Base-by-base conservation (phyloP, 148 eudicot genomes). In the Nyssa sinensis region DNA sequence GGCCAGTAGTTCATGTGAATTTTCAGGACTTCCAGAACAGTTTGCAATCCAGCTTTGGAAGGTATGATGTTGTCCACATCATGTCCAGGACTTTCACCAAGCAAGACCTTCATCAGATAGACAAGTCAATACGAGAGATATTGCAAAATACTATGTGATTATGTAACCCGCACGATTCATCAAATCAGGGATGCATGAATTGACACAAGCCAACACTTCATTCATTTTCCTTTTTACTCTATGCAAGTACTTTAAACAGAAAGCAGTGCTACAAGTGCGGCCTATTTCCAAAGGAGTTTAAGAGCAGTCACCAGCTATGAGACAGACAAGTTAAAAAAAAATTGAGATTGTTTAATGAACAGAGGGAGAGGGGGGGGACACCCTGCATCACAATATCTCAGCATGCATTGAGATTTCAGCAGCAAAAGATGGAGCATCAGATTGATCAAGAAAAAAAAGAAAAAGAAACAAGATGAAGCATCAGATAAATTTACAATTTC, bases 1-100 rank as follows among this genome's bases (percentile, higher is more conserved):
- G 96, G 87, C 98, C 98, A 94, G 81, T 80, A 90, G 71, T 75
- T 82, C 77, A 64, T 82, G 75, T 94, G 98, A 76, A 92, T 88
- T 79, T 83, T 85, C 75, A 88, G 35, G 28, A 92, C 98, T 66
- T 92, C 91, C 59, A 90, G 71, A 73, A 92, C 86, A 73, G 96
- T 81, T 58, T 79, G 81, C 77, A 92, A 59, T 69, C 98, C 95
- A 70, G 93, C 69, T 74, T 72, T 84, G 47, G 97, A 72, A 5
- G 97, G 98, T 41, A 73, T 69, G 72, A 85, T 69, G 57, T 78
- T 79, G 21, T 81, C 89, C 78, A 81, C 75, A 68, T 85, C 73
- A 63, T 72, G 34, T 64, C 39, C 84, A 35, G 88, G 90, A 69
- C 41, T 82, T 87, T 92, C 98, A 75, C 98, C 98, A 74, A 94